phyloP scores from a whole-genome alignment of 129 eudicot genomes.

The carrot (Daucus carota) region DNA sequence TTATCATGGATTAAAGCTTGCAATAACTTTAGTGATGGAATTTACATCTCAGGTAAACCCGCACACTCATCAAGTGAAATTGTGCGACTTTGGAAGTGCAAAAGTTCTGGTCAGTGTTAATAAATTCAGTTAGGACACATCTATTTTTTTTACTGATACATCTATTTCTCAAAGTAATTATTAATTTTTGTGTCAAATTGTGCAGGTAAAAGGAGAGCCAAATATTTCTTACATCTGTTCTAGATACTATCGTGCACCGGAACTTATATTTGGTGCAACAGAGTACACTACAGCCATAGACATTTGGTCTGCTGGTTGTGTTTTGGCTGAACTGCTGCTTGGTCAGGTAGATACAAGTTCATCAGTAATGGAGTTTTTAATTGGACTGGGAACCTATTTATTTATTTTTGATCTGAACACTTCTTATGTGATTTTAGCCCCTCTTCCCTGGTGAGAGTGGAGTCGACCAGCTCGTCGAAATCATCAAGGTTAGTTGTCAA shows the following conservation, averaged over 20 bases:
- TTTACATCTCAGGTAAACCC: slow-evolving; percentile 65
- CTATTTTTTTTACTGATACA: neutral
- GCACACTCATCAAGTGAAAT: slow-evolving; percentile 84
- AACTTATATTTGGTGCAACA: slow-evolving; percentile 51
- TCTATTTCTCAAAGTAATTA: neutral
- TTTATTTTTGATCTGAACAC: slow-evolving; percentile 4
- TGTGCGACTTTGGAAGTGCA: slow-evolving; percentile 85
- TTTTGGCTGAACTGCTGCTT: slow-evolving; percentile 31
- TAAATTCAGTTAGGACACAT: neutral
- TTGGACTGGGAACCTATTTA: neutral
- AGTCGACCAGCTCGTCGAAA: slow-evolving; percentile 89
- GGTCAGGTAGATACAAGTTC: slow-evolving; percentile 19
- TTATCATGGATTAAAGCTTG: neutral
- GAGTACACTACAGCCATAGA: slow-evolving; percentile 58
- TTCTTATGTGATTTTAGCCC: slow-evolving; percentile 27
- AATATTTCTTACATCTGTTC: slow-evolving; percentile 32
- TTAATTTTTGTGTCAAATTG: slow-evolving; percentile 1
- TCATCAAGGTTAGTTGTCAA: slow-evolving; percentile 52
- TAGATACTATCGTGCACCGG: slow-evolving; percentile 38
- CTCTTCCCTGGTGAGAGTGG: slow-evolving; percentile 66
- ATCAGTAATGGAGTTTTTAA: neutral
- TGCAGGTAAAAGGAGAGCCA: slow-evolving; percentile 37
- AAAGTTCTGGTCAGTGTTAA: slow-evolving; percentile 60
- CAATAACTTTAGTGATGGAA: neutral
- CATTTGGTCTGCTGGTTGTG: slow-evolving; percentile 41